Base-by-base conservation (phyloP, 495 filamentous ascomycete species). In the Penicillium macrosclerotiorum region DNA sequence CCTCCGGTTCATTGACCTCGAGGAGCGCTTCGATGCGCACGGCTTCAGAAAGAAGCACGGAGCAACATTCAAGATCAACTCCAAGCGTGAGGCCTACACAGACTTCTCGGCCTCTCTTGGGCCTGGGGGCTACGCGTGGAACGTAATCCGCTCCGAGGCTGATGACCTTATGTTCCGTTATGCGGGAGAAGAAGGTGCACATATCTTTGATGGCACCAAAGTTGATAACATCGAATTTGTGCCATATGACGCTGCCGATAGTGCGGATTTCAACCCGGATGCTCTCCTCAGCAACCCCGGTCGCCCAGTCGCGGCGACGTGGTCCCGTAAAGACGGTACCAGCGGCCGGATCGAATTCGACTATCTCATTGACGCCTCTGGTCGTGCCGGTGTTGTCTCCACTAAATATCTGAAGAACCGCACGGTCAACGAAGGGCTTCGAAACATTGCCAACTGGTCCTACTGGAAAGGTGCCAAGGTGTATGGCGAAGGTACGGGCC, bases 151-250 rank as follows among this genome's bases (percentile, higher is more conserved):
- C 2, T 74, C 77, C 27, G 75, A 79, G 43, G 42, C 67, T 12
- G 76, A 81, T 38, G 50, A 79, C 9, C 20, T 79, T 3, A 63
- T 79, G 4, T 77, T 81, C 48, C 39, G 61, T 13, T 74, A 81
- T 47, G 77, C 76, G 5, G 62, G 38, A 1, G 51, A 65, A 25
- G 55, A 60, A 33, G 75, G 75, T 9, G 77, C 72, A 8, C 54
- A 72, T 17, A 55, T 51, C n/a, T 79, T 78, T 35, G 69, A 80
- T 22, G 65, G 53, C 8, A 52, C 58, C 42, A 72, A 74, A 37
- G 73, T 78, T 14, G 25, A 22, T 17, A 6, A 5, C 3, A 18
- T 52, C 8, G 36, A 52, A 29, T 52, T 52, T 43, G 54, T 4
- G 40, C 50, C 16, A 46, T 76, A 9, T 22, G 26, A 11, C 16